These are phyloP conservation scores for Macrophomina tecta DNA, from an alignment of 2,329 filamentous ascomycete species.

Conservation along the genomic window DNA sequence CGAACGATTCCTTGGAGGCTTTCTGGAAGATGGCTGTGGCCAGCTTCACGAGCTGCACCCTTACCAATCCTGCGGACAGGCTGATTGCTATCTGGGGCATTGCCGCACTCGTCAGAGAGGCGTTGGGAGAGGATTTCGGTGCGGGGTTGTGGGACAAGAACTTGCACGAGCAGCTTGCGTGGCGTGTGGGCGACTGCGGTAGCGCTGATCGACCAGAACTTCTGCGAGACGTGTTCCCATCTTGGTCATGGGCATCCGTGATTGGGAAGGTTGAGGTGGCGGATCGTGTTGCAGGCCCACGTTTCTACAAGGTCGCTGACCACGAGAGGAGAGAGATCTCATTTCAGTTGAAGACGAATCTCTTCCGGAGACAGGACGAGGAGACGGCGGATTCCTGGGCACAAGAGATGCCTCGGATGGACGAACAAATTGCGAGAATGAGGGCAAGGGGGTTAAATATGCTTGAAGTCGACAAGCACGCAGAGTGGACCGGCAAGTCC, in stretches of 20 bases:
- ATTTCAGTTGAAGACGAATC: not conserved
- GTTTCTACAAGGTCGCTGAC: constrained; percentile 19
- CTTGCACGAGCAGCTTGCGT: constrained; percentile 37
- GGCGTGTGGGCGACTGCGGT: constrained; percentile 27
- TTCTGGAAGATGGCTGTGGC: constrained; percentile 35
- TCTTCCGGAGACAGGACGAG: too few relatives aligned
- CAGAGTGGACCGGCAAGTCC: too few relatives aligned
- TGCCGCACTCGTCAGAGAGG: constrained; percentile 36
- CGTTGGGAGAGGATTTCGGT: constrained; percentile 35
- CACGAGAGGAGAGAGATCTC: not conserved
- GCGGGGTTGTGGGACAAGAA: constrained; percentile 36
- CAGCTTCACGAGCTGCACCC: too few relatives aligned
- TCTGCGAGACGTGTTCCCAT: not conserved
- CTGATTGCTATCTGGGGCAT: too few relatives aligned
- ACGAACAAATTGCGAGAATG: too few relatives aligned
- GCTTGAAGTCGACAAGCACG: too few relatives aligned
- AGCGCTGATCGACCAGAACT: not conserved
- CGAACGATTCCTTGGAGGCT: constrained; percentile 33
- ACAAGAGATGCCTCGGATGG: too few relatives aligned
- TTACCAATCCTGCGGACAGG: too few relatives aligned
- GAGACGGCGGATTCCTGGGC: too few relatives aligned
- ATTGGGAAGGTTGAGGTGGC: constrained; percentile 26
- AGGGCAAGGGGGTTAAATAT: too few relatives aligned
- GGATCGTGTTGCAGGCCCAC: constrained; percentile 27
- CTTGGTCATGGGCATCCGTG: not conserved